Conservation (phyloP, 306 rosid genomes). For the Pyrus pyrifolia region DNA sequence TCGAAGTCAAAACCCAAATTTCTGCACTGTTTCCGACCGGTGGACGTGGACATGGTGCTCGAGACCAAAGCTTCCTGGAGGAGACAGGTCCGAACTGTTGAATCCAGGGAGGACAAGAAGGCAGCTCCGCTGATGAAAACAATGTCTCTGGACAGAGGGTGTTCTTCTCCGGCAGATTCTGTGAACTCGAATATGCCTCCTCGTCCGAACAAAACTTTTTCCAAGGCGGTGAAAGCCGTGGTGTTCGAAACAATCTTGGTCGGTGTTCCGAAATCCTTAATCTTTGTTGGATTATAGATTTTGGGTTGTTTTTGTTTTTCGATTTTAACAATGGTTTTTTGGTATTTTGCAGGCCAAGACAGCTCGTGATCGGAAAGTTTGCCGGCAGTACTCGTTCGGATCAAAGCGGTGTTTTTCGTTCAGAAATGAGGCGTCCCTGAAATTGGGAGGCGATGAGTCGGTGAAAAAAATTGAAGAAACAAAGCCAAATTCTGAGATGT, state of each 20-base stretch:
- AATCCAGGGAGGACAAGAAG: conserved; percentile 1
- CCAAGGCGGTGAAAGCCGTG: conserved; percentile 40
- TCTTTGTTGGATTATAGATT: neutral
- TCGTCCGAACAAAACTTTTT: conserved; percentile 30
- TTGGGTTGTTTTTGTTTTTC: neutral
- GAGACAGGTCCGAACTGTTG: neutral
- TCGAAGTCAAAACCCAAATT: conserved; percentile 36
- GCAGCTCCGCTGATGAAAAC: conserved; percentile 11
- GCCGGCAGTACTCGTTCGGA: conserved; percentile 28
- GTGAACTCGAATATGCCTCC: conserved; percentile 10
- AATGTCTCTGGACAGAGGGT: conserved; percentile 10
- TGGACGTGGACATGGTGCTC: conserved; percentile 38
- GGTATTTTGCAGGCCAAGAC: conserved; percentile 29
- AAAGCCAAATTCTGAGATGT: neutral
- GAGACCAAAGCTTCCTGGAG: conserved; percentile 15
- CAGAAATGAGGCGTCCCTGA: conserved; percentile 9
- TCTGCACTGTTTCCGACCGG: conserved; percentile 67
- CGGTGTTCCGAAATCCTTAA: conserved; percentile 9
- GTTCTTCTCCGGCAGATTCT: neutral
- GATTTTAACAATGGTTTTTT: neutral
- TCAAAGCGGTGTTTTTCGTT: conserved; percentile 22
- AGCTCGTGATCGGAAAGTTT: conserved; percentile 16
- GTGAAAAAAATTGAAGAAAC: conserved; percentile 6
- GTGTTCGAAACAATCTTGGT: conserved; percentile 50
- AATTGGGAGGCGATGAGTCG: conserved; percentile 2